A percentile compares a stretch with the other conserved stretches of the same genome.
Evolutionary conservation across 768 basidiomycete species (phyloP).

Genomic region (Tylopilus sp.): DNA sequence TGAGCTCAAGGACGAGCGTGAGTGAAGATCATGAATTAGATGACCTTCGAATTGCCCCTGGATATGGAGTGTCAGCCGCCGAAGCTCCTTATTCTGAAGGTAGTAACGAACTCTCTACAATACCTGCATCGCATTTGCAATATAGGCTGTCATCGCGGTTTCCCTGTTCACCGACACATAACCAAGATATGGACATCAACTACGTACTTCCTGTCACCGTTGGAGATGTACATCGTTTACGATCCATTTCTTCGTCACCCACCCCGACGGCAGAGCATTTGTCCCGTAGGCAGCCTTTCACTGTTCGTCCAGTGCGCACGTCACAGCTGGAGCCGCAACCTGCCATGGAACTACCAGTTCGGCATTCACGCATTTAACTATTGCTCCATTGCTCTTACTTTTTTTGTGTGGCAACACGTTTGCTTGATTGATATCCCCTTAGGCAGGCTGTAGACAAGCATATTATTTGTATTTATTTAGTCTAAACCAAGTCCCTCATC

Average conservation of each 20-base stretch:
- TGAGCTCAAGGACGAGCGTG: slow-evolving; percentile 24
- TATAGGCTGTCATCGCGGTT: neutral
- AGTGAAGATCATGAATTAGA: slow-evolving; percentile 31
- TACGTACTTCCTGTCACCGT: neutral
- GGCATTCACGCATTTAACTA: neutral
- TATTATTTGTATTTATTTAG: too few species aligned
- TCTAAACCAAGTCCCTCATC: too few species aligned
- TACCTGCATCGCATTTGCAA: neutral
- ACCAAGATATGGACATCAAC: neutral
- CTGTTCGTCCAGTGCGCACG: slow-evolving; percentile 26
- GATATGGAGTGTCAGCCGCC: neutral
- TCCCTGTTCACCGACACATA: neutral
- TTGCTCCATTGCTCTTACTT: too few species aligned
- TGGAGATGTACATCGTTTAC: neutral
- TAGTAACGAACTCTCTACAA: slow-evolving; percentile 14
- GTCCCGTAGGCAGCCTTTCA: slow-evolving; percentile 16
- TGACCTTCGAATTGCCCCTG: slow-evolving; percentile 7
- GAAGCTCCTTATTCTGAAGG: neutral
- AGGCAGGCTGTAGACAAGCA: too few species aligned
- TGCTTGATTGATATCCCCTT: too few species aligned
- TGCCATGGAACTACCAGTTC: slow-evolving; percentile 28
- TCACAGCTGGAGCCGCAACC: slow-evolving; percentile 33
- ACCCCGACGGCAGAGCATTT: neutral
- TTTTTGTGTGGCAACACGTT: too few species aligned
- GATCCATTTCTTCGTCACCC: neutral